These are phyloP conservation scores for Ramaria sp. DNA, from an alignment of 768 basidiomycete genomes.

Conservation along the genomic window DNA sequence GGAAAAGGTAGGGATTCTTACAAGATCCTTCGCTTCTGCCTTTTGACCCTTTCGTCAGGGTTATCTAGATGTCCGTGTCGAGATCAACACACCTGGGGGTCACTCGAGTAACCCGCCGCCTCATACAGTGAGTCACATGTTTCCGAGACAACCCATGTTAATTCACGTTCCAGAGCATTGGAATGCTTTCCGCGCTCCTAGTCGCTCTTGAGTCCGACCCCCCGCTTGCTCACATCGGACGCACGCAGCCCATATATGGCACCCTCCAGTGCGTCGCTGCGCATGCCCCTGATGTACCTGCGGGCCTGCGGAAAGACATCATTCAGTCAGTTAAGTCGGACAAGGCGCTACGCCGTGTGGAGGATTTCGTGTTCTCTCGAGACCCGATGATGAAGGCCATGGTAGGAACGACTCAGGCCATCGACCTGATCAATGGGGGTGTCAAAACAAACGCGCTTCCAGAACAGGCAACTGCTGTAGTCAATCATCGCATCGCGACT, in stretches of 20 bases:
- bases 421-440: conserved; percentile 47
- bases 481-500: conserved; percentile 64
- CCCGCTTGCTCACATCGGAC: conserved; percentile 21
- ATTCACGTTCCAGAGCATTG: conserved; percentile 48
- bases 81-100: conserved; percentile 62
- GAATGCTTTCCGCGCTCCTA: conserved; percentile 64
- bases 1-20: conserved; percentile 36
- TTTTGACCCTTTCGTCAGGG: conserved; percentile 26
- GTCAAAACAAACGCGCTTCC: conserved; percentile 75
- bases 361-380: conserved; percentile 28
- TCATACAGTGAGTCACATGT: conserved; percentile 51
- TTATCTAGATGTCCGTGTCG: conserved; percentile 48
- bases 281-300: conserved; percentile 46
- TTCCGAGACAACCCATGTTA: neutral
- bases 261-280: conserved; percentile 57
- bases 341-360: conserved; percentile 39
- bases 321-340: conserved; percentile 37
- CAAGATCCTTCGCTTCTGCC: too few species aligned
- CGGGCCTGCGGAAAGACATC: conserved; percentile 36
- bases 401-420: conserved; percentile 66
- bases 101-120: conserved; percentile 78
- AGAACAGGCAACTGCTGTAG: conserved; percentile 54
- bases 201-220: conserved; percentile 62
- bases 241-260: conserved; percentile 31
- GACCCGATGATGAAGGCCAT: conserved; percentile 33